A percentile compares a stretch with the other conserved stretches of the same genome.
Conservation (phyloP, 257 asterid genomes). For the Ilex asprella region DNA sequence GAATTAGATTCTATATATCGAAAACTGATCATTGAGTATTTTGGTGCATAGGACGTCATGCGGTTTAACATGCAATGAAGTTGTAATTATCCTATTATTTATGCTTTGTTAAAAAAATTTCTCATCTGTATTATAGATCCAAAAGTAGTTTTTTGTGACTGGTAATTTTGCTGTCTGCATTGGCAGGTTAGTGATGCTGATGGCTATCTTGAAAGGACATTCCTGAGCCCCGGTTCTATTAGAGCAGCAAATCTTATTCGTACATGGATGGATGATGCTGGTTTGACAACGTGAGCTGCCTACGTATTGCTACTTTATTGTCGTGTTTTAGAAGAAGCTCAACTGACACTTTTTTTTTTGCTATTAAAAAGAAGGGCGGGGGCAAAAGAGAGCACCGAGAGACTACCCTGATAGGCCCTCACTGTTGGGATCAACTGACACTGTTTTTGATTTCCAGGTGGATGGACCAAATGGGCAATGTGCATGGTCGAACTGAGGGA, state of each 20-base stretch:
- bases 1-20: not conserved
- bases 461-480: conserved; percentile 97
- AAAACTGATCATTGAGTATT: not conserved
- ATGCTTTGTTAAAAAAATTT: not conserved
- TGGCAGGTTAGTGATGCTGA: conserved; percentile 89
- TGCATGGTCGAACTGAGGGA: conserved; percentile 88
- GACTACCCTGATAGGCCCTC: no score
- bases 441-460: conserved; percentile 45
- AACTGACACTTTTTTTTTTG: no score
- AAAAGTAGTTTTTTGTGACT: not conserved
- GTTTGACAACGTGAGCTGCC: conserved; percentile 66
- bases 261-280: conserved; percentile 94
- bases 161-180: conserved; percentile 7
- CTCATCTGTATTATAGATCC: not conserved
- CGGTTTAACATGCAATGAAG: not conserved
- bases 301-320: conserved; percentile 3
- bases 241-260: conserved; percentile 67
- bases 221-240: conserved; percentile 84
- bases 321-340: conserved; percentile 1
- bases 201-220: conserved; percentile 79
- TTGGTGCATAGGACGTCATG: not conserved
- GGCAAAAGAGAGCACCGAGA: no score
- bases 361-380: no score
- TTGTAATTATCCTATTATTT: not conserved
- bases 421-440: not conserved